Conservation (phyloP, 106 monocot species). For the Allium cepa region DNA sequence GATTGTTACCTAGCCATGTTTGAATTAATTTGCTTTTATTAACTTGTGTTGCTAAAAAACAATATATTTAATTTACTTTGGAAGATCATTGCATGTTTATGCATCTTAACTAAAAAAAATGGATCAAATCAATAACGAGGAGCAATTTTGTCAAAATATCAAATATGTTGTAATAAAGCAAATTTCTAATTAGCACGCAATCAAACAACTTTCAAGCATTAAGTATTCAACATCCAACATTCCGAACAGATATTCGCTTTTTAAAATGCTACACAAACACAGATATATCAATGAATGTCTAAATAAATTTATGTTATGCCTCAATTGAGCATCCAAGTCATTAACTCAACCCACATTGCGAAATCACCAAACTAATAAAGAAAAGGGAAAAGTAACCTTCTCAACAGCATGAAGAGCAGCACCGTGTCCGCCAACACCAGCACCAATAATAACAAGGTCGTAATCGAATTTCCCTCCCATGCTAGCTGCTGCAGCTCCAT, state of each 20-base stretch:
- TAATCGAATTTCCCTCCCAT: slow-evolving; percentile 49
- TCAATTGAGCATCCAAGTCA: neutral
- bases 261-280: no score
- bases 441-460: slow-evolving; percentile 91
- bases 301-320: neutral
- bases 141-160: no score
- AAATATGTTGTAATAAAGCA: no score
- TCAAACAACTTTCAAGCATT: neutral
- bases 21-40: no score
- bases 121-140: no score
- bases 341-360: neutral
- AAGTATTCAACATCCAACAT: neutral
- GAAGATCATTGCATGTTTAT: no score
- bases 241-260: neutral
- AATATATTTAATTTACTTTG: no score
- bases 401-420: slow-evolving; percentile 94
- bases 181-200: no score
- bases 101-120: no score
- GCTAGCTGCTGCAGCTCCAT: neutral
- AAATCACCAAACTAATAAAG: neutral
- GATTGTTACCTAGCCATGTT: no score
- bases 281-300: no score
- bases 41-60: no score
- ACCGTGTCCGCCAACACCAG: slow-evolving; percentile 94
- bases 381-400: slow-evolving; percentile 22